Conservation (phyloP, 169 alveolate species). For the Toxoplasma gondii region DNA sequence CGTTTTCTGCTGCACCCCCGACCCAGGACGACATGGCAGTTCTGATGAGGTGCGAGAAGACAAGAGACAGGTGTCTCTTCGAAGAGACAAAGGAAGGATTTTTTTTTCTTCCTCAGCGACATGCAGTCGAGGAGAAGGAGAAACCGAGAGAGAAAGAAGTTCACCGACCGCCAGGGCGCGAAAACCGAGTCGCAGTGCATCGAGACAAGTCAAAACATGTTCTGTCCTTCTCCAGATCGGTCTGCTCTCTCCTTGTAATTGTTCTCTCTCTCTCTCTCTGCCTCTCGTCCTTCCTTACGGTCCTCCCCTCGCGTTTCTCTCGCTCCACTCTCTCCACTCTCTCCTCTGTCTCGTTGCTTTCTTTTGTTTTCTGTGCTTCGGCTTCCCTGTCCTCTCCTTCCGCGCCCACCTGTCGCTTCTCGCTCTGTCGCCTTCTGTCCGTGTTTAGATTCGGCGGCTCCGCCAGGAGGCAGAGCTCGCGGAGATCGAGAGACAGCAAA, state of each 20-base stretch:
- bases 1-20: conserved; percentile 36
- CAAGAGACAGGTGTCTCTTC: background rate
- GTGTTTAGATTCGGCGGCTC: background rate
- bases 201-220: too few relatives aligned
- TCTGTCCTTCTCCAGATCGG: too few relatives aligned
- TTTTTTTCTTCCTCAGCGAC: background rate
- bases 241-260: background rate
- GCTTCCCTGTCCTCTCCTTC: too few relatives aligned
- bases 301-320: background rate
- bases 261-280: background rate
- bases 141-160: background rate
- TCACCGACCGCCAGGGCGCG: too few relatives aligned
- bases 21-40: background rate
- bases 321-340: background rate
- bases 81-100: too few relatives aligned
- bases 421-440: too few relatives aligned
- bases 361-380: background rate
- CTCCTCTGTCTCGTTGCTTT: background rate
- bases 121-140: background rate
- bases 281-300: background rate
- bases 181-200: too few relatives aligned
- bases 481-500: background rate
- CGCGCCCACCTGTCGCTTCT: background rate
- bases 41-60: background rate
- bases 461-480: background rate